Conservation (phyloP, 176 grass and related monocot genomes). For the Oryza meyeriana region DNA sequence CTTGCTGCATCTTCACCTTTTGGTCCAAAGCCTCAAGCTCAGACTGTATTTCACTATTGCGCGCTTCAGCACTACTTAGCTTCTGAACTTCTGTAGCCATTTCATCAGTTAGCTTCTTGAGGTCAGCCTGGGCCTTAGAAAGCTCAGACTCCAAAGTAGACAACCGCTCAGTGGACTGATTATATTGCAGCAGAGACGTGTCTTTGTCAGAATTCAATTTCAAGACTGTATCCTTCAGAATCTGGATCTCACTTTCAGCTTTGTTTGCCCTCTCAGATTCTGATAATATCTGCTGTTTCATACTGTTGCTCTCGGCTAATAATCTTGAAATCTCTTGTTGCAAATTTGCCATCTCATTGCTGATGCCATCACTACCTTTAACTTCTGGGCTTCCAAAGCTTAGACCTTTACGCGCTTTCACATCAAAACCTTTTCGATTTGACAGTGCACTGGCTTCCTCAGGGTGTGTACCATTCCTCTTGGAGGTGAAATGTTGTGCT, state of each 20-base stretch:
- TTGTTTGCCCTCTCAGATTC: conserved; percentile 72
- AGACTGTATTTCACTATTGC: conserved; percentile 51
- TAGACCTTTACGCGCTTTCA: conserved; percentile 55
- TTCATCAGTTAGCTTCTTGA: conserved; percentile 73
- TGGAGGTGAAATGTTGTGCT: conserved; percentile 35
- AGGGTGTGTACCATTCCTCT: conserved; percentile 69
- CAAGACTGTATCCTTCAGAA: conserved; percentile 42
- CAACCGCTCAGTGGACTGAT: conserved; percentile 52
- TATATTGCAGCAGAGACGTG: conserved; percentile 45
- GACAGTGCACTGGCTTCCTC: conserved; percentile 48
- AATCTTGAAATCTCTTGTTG: conserved; percentile 74
- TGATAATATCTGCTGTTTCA: conserved; percentile 61
- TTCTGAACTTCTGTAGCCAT: conserved; percentile 60
- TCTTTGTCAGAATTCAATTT: conserved; percentile 64
- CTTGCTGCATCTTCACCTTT: conserved; percentile 58
- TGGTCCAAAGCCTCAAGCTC: conserved; percentile 58
- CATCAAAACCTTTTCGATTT: conserved; percentile 59
- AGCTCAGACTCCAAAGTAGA: conserved; percentile 61
- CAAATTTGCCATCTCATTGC: conserved; percentile 43
- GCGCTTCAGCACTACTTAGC: conserved; percentile 60
- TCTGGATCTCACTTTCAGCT: conserved; percentile 65
- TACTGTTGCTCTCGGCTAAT: conserved; percentile 57
- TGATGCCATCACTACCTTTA: conserved; percentile 42
- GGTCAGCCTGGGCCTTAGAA: conserved; percentile 49
- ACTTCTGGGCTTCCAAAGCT: conserved; percentile 58